Evolutionary conservation across 176 grass and related monocot species (phyloP), one percentile per base, ranked within the genome.

Genomic region (Pontederia crassipes): DNA sequence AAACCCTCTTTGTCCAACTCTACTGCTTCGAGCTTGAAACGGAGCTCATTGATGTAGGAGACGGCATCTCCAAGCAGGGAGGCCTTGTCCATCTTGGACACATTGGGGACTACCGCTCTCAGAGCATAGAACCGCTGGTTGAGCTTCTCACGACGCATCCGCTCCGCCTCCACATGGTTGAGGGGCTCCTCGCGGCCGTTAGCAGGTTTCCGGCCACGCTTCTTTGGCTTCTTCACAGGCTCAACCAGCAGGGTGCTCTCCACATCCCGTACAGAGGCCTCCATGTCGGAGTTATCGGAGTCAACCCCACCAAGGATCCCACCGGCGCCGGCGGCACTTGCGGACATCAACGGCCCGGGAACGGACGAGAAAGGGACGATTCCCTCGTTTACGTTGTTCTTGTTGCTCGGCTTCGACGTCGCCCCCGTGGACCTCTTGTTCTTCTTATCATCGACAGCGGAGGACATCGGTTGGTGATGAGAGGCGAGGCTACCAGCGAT

Each of bases 51-150:
- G 77, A 95, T 95, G 86, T 95, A 95, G 8, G 90, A 77, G 67
- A 95, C 89, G 63, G 90, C 90, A 63, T 95, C 90, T 46, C 90
- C 90, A 0, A 95, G 80, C 61, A 95, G 74, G 18, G 90, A 95
- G 17, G 90, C 90, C 77, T 95, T 95, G 82, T 95, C 90, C 90
- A 95, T 95, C 81, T 95, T 95, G 26, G 90, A 95, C 26, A 95
- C 90, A 74, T 95, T 95, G 3, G 90, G 90, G 46, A 95, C 90
- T 28, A 95, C 90, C 2, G 90, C 90, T 46, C 90, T 86, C 27
- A 95, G 80, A 18, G 90, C 83, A 78, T 95, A 95, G 82, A 95
- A 95, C 8, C 90, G 70, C 73, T 95, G 90, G 74, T 95, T 95
- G 12, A 95, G 90, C 73, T 95, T 95, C 83, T 95, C 90, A 0